phyloP scores from a whole-genome alignment of 768 basidiomycete genomes.

The Pholiota conissans region DNA sequence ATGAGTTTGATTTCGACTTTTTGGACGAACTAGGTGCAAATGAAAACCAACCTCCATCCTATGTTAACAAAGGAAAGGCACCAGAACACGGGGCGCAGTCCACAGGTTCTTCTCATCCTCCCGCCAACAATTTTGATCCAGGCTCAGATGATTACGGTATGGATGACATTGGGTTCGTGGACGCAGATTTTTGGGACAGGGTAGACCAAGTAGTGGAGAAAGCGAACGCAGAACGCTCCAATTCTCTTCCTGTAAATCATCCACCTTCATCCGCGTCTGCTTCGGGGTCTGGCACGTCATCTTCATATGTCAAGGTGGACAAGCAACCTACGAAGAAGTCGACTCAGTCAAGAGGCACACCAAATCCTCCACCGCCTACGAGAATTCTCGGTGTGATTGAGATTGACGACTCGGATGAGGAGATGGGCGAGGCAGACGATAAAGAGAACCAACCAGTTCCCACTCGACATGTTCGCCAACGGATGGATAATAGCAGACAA shows the following conservation, averaged over 20 bases:
- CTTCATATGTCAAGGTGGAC: not conserved
- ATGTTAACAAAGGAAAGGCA: conserved; percentile 21
- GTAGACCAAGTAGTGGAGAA: conserved; percentile 29
- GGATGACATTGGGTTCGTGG: conserved; percentile 19
- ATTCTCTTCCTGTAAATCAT: not conserved
- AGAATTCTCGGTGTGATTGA: conserved; percentile 33
- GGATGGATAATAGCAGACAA: conserved; percentile 22
- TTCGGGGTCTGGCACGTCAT: not conserved
- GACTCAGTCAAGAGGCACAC: not conserved
- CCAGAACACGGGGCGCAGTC: not conserved
- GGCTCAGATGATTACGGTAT: conserved; percentile 25
- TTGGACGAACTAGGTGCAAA: conserved; percentile 19
- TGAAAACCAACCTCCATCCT: conserved; percentile 15
- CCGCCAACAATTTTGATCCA: conserved; percentile 1
- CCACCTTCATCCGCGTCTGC: conserved; percentile 7
- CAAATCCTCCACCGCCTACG: not conserved
- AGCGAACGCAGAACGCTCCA: conserved; percentile 9
- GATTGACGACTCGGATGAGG: conserved; percentile 38
- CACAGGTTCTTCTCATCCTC: not conserved
- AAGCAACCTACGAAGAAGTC: not conserved
- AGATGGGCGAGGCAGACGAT: conserved; percentile 50
- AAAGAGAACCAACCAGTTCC: conserved; percentile 63
- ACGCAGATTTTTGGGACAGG: conserved; percentile 21
- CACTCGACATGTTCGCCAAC: conserved; percentile 48
- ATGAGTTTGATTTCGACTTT: conserved; percentile 29